phyloP scores from a whole-genome alignment of 2,329 filamentous ascomycete species.

The Aureobasidium leucospermi region DNA sequence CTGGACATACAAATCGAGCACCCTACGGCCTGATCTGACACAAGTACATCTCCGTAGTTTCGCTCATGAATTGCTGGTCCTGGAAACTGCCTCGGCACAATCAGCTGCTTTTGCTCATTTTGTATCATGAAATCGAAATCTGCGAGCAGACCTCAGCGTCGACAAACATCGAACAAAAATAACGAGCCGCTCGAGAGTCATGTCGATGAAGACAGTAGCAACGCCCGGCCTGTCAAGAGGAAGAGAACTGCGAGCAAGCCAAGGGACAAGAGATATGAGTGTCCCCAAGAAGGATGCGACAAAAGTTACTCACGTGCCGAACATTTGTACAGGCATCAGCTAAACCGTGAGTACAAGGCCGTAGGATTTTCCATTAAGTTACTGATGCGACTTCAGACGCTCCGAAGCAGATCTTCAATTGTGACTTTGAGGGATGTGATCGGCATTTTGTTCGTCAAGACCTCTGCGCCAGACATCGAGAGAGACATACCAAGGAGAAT shows the following conservation, averaged over 20 bases:
- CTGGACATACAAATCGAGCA: no score
- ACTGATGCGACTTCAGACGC: slow-evolving; percentile 51
- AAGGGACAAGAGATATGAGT: slow-evolving; percentile 61
- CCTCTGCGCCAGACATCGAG: slow-evolving; percentile 63
- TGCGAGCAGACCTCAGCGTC: not conserved
- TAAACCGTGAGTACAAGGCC: slow-evolving; percentile 64
- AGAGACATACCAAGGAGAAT: slow-evolving; percentile 52
- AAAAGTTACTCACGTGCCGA: slow-evolving; percentile 96
- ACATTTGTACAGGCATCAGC: slow-evolving; percentile 90
- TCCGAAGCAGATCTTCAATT: slow-evolving; percentile 90
- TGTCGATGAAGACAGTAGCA: not conserved
- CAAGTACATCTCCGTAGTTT: not conserved
- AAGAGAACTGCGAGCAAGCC: not conserved
- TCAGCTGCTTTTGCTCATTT: not conserved
- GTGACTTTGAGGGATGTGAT: slow-evolving; percentile 84
- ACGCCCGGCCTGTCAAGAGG: not conserved
- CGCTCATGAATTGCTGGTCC: not conserved
- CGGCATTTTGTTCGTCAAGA: slow-evolving; percentile 91
- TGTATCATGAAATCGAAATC: not conserved
- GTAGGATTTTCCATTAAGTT: no score
- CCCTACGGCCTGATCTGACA: no score
- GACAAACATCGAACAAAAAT: not conserved
- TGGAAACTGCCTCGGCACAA: not conserved
- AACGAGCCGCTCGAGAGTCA: not conserved
- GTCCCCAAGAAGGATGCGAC: slow-evolving; percentile 76